These are phyloP conservation scores for Ascochyta koolunga DNA, from an alignment of 2,329 filamentous ascomycete genomes.

Conservation along the genomic window DNA sequence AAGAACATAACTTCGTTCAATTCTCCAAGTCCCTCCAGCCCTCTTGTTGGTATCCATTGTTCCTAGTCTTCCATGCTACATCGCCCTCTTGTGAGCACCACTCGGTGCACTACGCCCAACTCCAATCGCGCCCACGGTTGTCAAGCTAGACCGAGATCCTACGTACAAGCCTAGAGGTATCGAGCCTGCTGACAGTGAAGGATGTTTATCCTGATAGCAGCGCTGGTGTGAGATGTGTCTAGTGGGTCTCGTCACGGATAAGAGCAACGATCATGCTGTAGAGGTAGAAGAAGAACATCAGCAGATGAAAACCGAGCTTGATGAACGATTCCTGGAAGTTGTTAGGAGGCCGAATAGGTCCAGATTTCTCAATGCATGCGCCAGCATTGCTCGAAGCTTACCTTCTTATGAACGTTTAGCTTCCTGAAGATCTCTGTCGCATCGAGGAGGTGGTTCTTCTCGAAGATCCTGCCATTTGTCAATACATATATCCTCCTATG, in stretches of 20 bases:
- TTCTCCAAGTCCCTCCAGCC: slow-evolving; percentile 1
- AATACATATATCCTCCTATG: slow-evolving; percentile 25
- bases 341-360: slow-evolving; percentile 17
- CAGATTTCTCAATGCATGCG: not conserved
- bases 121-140: not conserved
- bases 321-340: slow-evolving; percentile 86
- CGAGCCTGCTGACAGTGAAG: not conserved
- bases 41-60: slow-evolving; percentile 12
- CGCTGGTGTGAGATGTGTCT: slow-evolving; percentile 32
- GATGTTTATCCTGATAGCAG: not conserved
- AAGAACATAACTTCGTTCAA: slow-evolving; percentile 30
- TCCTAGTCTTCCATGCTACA: not conserved
- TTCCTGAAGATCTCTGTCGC: slow-evolving; percentile 99
- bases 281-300: slow-evolving; percentile 99
- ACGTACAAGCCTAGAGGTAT: not conserved
- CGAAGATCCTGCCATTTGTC: slow-evolving; percentile 74
- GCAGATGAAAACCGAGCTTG: slow-evolving; percentile 96
- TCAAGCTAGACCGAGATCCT: not conserved
- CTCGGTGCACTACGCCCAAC: not conserved
- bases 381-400: slow-evolving; percentile 47
- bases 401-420: slow-evolving; percentile 98
- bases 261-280: slow-evolving; percentile 98
- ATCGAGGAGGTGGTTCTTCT: slow-evolving; percentile 95
- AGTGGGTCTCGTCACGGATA: slow-evolving; percentile 92
- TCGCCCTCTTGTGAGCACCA: not conserved